Conservation (phyloP, 257 asterid genomes). For the Agastache rugosa region DNA sequence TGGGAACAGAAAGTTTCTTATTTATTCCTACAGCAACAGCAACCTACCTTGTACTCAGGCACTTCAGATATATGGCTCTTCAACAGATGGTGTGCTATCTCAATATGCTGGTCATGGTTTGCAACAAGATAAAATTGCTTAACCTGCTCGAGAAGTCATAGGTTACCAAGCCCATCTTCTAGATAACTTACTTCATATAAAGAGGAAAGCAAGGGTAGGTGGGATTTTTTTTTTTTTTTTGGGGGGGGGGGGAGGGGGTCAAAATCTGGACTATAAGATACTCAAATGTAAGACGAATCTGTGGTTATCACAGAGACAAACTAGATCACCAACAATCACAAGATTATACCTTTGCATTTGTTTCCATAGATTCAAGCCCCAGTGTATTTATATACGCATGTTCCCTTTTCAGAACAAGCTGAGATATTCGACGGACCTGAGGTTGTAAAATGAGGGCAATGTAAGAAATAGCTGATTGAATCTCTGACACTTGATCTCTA, state of each 20-base stretch:
- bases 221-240: too few relatives aligned
- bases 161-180: slow-evolving; percentile 22
- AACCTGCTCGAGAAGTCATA: slow-evolving; percentile 58
- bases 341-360: slow-evolving; percentile 64
- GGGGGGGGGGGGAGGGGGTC: too few relatives aligned
- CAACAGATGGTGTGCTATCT: slow-evolving; percentile 70
- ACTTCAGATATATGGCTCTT: slow-evolving; percentile 68
- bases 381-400: slow-evolving; percentile 79
- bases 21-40: slow-evolving; percentile 18
- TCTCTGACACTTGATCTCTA: slow-evolving; percentile 10
- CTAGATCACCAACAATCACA: neutral
- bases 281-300: neutral
- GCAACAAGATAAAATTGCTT: slow-evolving; percentile 79
- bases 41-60: slow-evolving; percentile 75
- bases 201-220: neutral
- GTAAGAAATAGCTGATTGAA: slow-evolving; percentile 26
- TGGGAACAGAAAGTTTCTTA: neutral
- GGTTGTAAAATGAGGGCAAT: slow-evolving; percentile 31
- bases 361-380: slow-evolving; percentile 74
- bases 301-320: too few relatives aligned
- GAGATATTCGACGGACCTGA: slow-evolving; percentile 94
- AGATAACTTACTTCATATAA: neutral
- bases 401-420: slow-evolving; percentile 84
- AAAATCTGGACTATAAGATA: neutral
- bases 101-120: slow-evolving; percentile 77